Evolutionary conservation across 441 rosid genomes (phyloP).

Genomic region (Breynia disticha): DNA sequence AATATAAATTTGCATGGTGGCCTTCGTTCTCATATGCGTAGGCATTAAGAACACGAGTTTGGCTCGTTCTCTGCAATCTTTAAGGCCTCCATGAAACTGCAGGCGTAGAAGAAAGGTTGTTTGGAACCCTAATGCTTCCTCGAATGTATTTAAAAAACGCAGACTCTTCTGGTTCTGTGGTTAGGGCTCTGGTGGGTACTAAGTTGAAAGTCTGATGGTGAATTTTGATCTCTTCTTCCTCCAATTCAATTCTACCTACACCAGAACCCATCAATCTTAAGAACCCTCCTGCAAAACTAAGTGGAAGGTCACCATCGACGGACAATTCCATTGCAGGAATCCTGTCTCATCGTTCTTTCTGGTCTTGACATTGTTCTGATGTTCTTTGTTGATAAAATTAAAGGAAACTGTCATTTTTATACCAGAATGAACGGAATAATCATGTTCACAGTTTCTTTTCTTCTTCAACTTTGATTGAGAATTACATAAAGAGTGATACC

Average conservation of each 20-base stretch:
- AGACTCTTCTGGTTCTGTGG: constrained; percentile 29
- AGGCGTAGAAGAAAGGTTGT: constrained; percentile 42
- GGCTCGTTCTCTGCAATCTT: constrained; percentile 46
- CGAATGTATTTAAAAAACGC: constrained; percentile 33
- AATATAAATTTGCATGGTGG: too few relatives aligned
- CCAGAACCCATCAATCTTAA: constrained; percentile 34
- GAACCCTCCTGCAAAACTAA: constrained; percentile 34
- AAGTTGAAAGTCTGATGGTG: constrained; percentile 16
- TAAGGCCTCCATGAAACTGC: constrained; percentile 26
- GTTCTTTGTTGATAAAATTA: neutral
- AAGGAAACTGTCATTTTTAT: neutral
- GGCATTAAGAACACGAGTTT: too few relatives aligned
- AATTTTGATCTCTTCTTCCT: constrained; percentile 30
- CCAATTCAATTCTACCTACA: constrained; percentile 18
- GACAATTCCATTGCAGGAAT: constrained; percentile 29
- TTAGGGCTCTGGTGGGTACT: constrained; percentile 19
- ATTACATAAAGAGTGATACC: constrained; percentile 10
- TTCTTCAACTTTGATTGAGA: constrained; percentile 17
- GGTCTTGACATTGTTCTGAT: constrained; percentile 20
- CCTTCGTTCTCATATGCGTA: too few relatives aligned
- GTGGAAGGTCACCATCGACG: constrained; percentile 47
- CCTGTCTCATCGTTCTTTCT: constrained; percentile 22
- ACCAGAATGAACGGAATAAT: constrained; percentile 3
- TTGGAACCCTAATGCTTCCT: constrained; percentile 39
- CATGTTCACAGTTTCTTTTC: constrained; percentile 11